A percentile compares a stretch with the other conserved stretches of the same genome.
Evolutionary conservation across 2,329 filamentous ascomycete species (phyloP).

Genomic region (Grosmannia penicillata): DNA sequence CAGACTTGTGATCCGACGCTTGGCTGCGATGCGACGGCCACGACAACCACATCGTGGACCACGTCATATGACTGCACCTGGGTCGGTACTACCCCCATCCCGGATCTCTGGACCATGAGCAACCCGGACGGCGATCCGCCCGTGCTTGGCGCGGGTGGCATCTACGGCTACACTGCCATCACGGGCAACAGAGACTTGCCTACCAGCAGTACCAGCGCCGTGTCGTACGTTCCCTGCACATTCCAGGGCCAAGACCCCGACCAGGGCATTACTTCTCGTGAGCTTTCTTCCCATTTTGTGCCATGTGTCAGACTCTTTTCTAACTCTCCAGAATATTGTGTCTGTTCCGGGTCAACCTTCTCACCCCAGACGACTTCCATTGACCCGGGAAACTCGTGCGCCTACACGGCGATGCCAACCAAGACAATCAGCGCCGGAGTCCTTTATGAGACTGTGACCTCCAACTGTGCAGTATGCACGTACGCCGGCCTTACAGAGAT

Average conservation of each 20-base stretch:
- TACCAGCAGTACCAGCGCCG: neutral
- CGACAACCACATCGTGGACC: neutral
- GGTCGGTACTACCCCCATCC: neutral
- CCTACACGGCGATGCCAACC: neutral
- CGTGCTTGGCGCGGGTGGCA: neutral
- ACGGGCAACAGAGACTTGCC: too few relatives aligned
- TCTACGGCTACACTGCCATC: neutral
- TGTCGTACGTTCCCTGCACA: neutral
- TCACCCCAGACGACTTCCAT: neutral
- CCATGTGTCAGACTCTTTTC: too few relatives aligned
- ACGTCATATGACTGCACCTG: neutral
- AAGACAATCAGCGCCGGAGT: too few relatives aligned
- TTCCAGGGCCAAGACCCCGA: neutral
- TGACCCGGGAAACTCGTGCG: neutral
- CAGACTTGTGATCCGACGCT: too few relatives aligned
- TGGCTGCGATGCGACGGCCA: too few relatives aligned
- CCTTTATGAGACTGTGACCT: too few relatives aligned
- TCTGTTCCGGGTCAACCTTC: neutral
- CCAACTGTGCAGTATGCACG: too few relatives aligned
- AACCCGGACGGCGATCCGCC: neutral
- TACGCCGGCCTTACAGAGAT: too few relatives aligned
- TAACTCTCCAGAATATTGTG: neutral
- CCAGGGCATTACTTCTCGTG: neutral
- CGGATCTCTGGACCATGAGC: neutral
- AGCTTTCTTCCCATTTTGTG: too few relatives aligned